Base-by-base conservation (phyloP, 371 early-diverging fungal genomes). In the Chytridium lagenaria region DNA sequence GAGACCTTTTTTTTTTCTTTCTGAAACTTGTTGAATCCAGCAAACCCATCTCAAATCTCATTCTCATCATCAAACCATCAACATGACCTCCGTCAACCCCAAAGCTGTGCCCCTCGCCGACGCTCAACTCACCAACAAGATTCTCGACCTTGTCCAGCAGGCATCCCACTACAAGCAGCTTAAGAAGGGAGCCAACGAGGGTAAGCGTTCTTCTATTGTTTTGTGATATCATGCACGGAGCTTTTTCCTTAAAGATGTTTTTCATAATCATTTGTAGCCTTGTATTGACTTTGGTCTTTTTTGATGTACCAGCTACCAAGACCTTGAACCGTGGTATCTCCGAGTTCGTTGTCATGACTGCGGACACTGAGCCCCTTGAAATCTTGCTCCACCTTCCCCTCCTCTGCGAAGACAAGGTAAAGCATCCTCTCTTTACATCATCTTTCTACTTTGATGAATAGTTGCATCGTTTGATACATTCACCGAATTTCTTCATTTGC, bases 181-280 rank as follows among this genome's bases (percentile, higher is more conserved):
- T 72, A 98, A 95, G 89, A 98, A 95, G 91, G 99, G 99, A 78
- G 98, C 98, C 77, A 99, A 99, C 91, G 99, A 99, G 88, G 88
- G 88, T 87, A 67, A 28, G 76, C 57, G 22, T 55, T 30, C 30
- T 55, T 55, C 57, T 55, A n/a, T n/a, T n/a, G n/a, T n/a, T n/a
- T n/a, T n/a, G n/a, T n/a, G n/a, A n/a, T n/a, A 49, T 3, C 50
- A 37, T 52, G 10, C 15, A 15, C 16, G n/a, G 37, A 2, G 34
- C 34, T 34, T 23, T 23, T 19, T 34, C 19, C 23, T 31, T 37
- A n/a, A n/a, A n/a, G n/a, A n/a, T n/a, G n/a, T n/a, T n/a, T n/a
- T n/a, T n/a, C n/a, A n/a, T n/a, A n/a, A n/a, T n/a, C n/a, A n/a
- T n/a, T n/a, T n/a, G n/a, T n/a, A n/a, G n/a, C n/a, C n/a, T n/a